phyloP scores from a whole-genome alignment of 2,329 filamentous ascomycete genomes.

The Sclerotiophoma versabilis region DNA sequence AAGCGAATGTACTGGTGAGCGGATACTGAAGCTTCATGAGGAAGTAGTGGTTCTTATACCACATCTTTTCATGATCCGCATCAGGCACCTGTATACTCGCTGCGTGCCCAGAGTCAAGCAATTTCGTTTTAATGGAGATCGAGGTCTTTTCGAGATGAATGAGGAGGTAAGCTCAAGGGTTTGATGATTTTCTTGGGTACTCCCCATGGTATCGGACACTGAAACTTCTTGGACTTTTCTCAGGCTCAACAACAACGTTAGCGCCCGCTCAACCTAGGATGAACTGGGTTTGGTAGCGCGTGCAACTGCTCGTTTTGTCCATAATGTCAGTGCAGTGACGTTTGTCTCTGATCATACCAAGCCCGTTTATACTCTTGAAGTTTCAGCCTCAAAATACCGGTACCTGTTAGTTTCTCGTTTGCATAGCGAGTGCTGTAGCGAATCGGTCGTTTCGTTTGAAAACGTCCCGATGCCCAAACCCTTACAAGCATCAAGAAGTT shows the following conservation, averaged over 20 bases:
- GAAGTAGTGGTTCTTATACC: slow-evolving; percentile 5
- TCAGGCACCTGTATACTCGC: background rate
- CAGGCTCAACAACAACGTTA: background rate
- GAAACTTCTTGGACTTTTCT: slow-evolving; percentile 8
- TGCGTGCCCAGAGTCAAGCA: background rate
- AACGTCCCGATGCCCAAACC: background rate
- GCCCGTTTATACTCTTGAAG: background rate
- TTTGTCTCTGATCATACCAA: background rate
- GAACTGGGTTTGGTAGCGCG: background rate
- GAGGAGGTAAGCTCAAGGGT: slow-evolving; percentile 1
- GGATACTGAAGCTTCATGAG: background rate
- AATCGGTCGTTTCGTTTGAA: background rate
- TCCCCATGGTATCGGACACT: background rate
- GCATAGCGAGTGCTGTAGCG: background rate
- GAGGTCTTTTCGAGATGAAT: background rate
- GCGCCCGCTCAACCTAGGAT: background rate
- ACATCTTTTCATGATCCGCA: background rate
- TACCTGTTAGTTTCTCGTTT: background rate
- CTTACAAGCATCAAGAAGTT: too few species aligned
- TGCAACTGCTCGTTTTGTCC: background rate
- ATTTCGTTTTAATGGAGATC: slow-evolving; percentile 3
- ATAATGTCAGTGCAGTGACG: background rate
- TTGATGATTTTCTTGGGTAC: background rate
- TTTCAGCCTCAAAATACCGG: slow-evolving; percentile 8
- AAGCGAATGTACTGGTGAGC: slow-evolving; percentile 12